These are phyloP conservation scores for Trichophaea hybrida DNA, from an alignment of 2,329 filamentous ascomycete species.

Conservation along the genomic window DNA sequence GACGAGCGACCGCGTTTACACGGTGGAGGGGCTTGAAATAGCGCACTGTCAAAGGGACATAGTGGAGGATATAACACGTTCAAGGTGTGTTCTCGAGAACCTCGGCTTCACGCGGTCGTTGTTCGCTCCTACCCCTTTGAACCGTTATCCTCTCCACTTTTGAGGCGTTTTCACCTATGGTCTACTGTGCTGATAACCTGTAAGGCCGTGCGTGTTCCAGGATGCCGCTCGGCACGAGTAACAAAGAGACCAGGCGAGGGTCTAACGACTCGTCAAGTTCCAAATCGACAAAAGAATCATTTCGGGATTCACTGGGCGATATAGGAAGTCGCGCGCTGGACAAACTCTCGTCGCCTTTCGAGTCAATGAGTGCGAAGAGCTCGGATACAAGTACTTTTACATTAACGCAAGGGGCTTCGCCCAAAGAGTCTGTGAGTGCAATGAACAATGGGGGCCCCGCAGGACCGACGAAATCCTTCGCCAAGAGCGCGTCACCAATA, in stretches of 20 bases:
- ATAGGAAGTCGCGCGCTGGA: background rate
- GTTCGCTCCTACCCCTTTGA: background rate
- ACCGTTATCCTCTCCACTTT: background rate
- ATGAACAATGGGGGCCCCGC: background rate
- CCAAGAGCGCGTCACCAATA: background rate
- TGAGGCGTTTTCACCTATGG: background rate
- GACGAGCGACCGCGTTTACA: background rate
- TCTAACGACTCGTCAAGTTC: background rate
- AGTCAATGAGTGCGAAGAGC: background rate
- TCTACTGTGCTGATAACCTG: background rate
- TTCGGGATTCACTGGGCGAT: background rate
- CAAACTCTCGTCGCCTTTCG: background rate
- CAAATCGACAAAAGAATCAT: background rate
- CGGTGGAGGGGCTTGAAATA: background rate
- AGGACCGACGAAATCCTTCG: background rate
- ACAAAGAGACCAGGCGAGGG: background rate
- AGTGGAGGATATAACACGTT: conserved; percentile 1
- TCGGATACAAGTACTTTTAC: background rate
- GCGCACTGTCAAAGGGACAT: background rate
- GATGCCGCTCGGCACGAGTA: background rate
- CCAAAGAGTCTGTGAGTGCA: background rate
- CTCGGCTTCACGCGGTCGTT: background rate
- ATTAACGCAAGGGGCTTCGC: background rate
- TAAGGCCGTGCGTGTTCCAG: background rate
- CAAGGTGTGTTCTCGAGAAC: background rate